Evolutionary conservation across 768 basidiomycete genomes (phyloP), one percentile per base, ranked within the genome.

Genomic region (Rubroboletus pulcherrimus): DNA sequence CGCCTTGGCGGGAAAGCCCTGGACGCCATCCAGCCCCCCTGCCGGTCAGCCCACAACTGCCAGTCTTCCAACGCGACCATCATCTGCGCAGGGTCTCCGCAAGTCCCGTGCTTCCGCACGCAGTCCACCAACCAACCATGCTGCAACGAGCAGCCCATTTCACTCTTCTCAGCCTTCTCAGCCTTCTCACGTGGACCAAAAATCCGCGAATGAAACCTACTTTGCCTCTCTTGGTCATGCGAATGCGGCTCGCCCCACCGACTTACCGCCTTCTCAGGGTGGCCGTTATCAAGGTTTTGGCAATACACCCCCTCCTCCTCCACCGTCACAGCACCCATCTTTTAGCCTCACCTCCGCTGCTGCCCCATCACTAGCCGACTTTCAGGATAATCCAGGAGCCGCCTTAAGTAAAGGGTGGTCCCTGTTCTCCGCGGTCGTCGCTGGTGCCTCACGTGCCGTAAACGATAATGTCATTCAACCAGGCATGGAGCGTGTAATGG

Each of bases 351-450:
- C 92, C 4, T 94, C 92, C 30, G 83, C 86, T 10, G 82, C 87
- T 34, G 86, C 87, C 11, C 96, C 96, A 0, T 80, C 85, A 0
- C 67, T 98, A 3, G 71, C 76, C 40, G 95, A 99, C 19, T 73
- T 98, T 31, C 91, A 96, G 68, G 83, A 88, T 43, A 92, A 93
- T 66, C 96, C 96, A 0, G 71, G 87, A 37, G 85, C 82, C 9
- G 95, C 96, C 0, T 72, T 98, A 14, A 83, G 83, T 64, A 98
- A 98, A 75, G 93, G 95, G 43, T 98, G 97, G 97, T 92, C 93
- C 26, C 73, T 98, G n/a, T 87, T 99, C 67, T 89, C 92, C 30
- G 81, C 89, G 0, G 93, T 86, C 34, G 86, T 98, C 14, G 81
- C 74, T 1, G 89, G 87, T 49, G 94, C 94, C 19, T 81, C 85